A percentile compares a stretch with the other conserved stretches of the same genome.
Conservation (phyloP, 2,329 filamentous ascomycete genomes). For the Emydomyces testavorans region DNA sequence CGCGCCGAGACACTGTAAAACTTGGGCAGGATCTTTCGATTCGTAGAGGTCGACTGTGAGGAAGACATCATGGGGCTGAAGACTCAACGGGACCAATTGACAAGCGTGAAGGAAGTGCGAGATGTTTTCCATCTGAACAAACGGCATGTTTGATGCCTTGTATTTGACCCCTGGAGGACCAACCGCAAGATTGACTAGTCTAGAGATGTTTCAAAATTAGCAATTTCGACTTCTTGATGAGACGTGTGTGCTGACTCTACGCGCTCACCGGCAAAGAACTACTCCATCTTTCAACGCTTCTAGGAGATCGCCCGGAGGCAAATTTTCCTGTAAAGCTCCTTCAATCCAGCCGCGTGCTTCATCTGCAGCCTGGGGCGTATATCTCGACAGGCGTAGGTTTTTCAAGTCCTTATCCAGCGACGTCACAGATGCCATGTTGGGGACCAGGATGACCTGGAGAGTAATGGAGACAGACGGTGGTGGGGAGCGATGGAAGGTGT, state of each 20-base stretch:
- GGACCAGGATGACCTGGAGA: neutral
- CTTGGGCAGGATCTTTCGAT: conserved; percentile 88
- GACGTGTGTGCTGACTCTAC: neutral
- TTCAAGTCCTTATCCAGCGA: conserved; percentile 93
- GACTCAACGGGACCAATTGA: conserved; percentile 69
- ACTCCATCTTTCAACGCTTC: conserved; percentile 83
- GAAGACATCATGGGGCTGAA: conserved; percentile 90
- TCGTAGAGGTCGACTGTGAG: conserved; percentile 95
- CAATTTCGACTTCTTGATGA: conserved; percentile 14
- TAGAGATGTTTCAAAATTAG: conserved; percentile 31
- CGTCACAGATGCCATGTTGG: conserved; percentile 75
- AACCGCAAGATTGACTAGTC: conserved; percentile 68
- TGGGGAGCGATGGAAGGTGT: neutral
- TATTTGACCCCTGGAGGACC: conserved; percentile 72
- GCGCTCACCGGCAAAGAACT: conserved; percentile 74
- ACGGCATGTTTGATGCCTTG: conserved; percentile 89
- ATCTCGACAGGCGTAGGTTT: conserved; percentile 81
- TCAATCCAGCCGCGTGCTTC: conserved; percentile 83
- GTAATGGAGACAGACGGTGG: neutral
- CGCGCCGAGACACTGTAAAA: conserved; percentile 79
- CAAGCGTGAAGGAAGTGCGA: conserved; percentile 87
- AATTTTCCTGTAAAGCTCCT: conserved; percentile 58
- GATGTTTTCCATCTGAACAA: conserved; percentile 99
- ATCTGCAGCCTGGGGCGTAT: conserved; percentile 79
- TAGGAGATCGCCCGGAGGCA: conserved; percentile 65